Percentiles rank a stretch among this genome's conserved stretches.
Conservation (phyloP, 345 rosid genomes). For the Populus simonii region DNA sequence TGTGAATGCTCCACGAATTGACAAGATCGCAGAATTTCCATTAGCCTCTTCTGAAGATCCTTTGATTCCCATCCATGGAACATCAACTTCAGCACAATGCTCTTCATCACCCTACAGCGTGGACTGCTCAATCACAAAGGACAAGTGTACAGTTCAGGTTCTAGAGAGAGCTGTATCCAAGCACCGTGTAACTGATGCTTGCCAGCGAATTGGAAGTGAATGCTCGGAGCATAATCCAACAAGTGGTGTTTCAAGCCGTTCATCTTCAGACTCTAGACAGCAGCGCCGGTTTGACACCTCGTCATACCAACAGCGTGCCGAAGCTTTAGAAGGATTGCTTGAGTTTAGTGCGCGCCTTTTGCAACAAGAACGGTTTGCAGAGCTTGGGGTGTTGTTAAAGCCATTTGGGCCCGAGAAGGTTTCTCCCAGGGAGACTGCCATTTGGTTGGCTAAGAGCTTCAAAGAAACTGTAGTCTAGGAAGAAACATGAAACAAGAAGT, state of each 20-base stretch:
- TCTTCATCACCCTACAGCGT: conserved; percentile 8
- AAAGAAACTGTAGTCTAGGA: conserved; percentile 19
- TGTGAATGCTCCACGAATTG: conserved; percentile 23
- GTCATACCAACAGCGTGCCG: conserved; percentile 26
- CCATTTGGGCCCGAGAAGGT: conserved; percentile 31
- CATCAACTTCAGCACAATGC: conserved; percentile 32
- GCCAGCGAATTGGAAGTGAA: conserved; percentile 18
- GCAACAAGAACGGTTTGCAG: conserved; percentile 23
- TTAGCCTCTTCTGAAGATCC: conserved; percentile 24
- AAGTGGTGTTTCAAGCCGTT: conserved; percentile 2
- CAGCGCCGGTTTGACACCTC: conserved; percentile 22
- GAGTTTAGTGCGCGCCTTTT: conserved; percentile 26
- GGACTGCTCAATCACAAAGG: conserved; percentile 26
- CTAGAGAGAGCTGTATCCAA: conserved; percentile 12
- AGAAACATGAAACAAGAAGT: not conserved
- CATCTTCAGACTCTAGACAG: conserved; percentile 3
- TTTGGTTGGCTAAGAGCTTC: conserved; percentile 35
- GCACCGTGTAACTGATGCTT: not conserved
- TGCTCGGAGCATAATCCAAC: conserved; percentile 25
- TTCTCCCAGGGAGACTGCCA: conserved; percentile 30
- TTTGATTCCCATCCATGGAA: conserved; percentile 14
- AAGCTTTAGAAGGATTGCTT: conserved; percentile 29
- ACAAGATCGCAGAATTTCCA: conserved; percentile 24
- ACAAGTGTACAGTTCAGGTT: conserved; percentile 25
- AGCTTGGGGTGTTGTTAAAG: conserved; percentile 25